Evolutionary conservation across 129 eudicot genomes (phyloP).

Genomic region (Flaveria trinervia): DNA sequence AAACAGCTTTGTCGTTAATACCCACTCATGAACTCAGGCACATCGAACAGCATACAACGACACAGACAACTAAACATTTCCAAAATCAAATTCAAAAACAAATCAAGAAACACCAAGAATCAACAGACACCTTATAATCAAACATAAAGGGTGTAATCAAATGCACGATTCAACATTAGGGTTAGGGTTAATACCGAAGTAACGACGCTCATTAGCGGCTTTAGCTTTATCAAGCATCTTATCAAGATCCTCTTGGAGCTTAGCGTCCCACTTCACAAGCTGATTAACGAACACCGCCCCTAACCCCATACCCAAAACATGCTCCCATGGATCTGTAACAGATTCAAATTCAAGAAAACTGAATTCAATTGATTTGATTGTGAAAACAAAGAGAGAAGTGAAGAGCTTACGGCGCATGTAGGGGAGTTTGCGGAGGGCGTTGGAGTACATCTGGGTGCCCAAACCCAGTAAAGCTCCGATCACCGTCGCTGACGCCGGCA

Average conservation of each 20-base stretch:
- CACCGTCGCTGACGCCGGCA: constrained; percentile 92
- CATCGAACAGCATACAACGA: neutral
- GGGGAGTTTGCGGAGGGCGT: constrained; percentile 95
- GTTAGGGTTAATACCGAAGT: constrained; percentile 58
- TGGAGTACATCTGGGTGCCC: constrained; percentile 96
- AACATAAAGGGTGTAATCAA: neutral
- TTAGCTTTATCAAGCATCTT: constrained; percentile 81
- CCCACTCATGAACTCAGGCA: neutral
- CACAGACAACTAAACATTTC: neutral
- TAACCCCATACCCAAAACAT: constrained; percentile 84
- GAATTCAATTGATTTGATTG: neutral
- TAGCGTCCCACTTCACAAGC: constrained; percentile 88
- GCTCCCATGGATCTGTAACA: constrained; percentile 95
- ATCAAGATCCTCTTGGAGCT: constrained; percentile 81
- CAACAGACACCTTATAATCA: neutral
- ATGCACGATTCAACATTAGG: neutral
- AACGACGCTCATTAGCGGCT: constrained; percentile 95
- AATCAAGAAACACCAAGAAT: too few species aligned
- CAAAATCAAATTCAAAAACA: too few species aligned
- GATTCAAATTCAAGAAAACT: neutral
- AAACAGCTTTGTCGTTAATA: neutral
- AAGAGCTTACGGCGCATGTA: constrained; percentile 87
- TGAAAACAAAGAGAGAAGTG: neutral
- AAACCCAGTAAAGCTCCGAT: constrained; percentile 89
- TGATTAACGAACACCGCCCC: constrained; percentile 81